Base-by-base conservation (phyloP, 129 eudicot species). In the Arctium minus region DNA sequence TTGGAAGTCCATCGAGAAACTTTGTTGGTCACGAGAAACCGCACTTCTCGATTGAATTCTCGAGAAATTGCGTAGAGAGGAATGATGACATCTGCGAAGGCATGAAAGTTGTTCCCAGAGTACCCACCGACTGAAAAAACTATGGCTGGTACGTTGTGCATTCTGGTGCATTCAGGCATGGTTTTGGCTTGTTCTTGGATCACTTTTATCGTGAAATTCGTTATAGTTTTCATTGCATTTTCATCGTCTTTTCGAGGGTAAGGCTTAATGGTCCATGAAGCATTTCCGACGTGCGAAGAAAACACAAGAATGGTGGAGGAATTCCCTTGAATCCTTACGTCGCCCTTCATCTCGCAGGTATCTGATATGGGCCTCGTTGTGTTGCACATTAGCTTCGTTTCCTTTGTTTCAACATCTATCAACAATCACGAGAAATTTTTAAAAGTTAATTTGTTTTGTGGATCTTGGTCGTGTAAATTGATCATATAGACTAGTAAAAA, bases 121-220 rank as follows among this genome's bases (percentile, higher is more conserved):
- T 89, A 91, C 30, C 96, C 98, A 44, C 94, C 89, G 15, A 79
- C 37, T 1, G 97, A 92, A 85, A 94, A 92, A 33, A 94, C 82
- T 18, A 94, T 72, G 27, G 87, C 94, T 0, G 97, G 97, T 40
- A 84, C 75, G 10, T 22, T 84, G 71, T 85, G 90, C 30, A 74
- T 73, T 36, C 36, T 46, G 69, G 89, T 84, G 88, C 98, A 94
- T 12, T 31, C 39, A 1, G 93, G 97, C 82, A 86, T 81, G 39
- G 72, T 79, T 39, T 75, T 29, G 1, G 73, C 72, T 72, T 31
- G 5, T 35, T 74, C 53, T 32, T 85, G 73, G 46, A 67, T 30
- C 15, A 60, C 7, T 46, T 48, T 85, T 0, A 91, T 18, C 0
- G 62, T 84, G 50, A 87, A 79, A 15, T 40, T 74, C 13, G 81